These are phyloP conservation scores for Saxophila tyrrhenica DNA, from an alignment of 495 filamentous ascomycete species.

Conservation along the genomic window DNA sequence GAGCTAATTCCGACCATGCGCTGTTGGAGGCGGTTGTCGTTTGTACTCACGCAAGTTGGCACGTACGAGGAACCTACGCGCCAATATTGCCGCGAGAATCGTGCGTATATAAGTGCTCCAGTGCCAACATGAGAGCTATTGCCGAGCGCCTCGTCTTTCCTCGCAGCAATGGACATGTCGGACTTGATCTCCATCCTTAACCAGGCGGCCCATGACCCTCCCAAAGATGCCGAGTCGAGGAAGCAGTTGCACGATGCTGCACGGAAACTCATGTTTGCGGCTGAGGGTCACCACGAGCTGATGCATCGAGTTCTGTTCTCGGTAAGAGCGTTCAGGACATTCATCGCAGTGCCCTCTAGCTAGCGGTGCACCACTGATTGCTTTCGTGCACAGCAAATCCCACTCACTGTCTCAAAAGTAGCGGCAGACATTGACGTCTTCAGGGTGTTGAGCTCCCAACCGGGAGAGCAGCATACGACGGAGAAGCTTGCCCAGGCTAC, in stretches of 20 bases:
- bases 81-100: too few relatives aligned
- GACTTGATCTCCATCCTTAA: neutral
- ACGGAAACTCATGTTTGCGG: neutral
- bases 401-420: neutral
- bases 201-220: neutral
- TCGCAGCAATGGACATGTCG: neutral
- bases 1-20: too few relatives aligned
- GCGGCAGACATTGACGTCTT: neutral
- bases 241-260: neutral
- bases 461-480: neutral
- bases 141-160: too few relatives aligned
- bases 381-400: neutral
- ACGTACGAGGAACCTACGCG: too few relatives aligned
- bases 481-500: neutral
- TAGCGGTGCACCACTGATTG: too few relatives aligned
- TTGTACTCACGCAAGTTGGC: too few relatives aligned
- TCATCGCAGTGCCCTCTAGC: too few relatives aligned
- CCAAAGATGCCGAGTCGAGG: neutral
- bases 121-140: too few relatives aligned
- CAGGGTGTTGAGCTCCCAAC: neutral
- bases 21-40: too few relatives aligned
- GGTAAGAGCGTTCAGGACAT: too few relatives aligned
- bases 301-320: neutral
- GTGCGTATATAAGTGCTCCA: too few relatives aligned
- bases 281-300: neutral